Evolutionary conservation across 2,329 filamentous ascomycete genomes (phyloP).

Genomic region (Fusarium mangiferae): DNA sequence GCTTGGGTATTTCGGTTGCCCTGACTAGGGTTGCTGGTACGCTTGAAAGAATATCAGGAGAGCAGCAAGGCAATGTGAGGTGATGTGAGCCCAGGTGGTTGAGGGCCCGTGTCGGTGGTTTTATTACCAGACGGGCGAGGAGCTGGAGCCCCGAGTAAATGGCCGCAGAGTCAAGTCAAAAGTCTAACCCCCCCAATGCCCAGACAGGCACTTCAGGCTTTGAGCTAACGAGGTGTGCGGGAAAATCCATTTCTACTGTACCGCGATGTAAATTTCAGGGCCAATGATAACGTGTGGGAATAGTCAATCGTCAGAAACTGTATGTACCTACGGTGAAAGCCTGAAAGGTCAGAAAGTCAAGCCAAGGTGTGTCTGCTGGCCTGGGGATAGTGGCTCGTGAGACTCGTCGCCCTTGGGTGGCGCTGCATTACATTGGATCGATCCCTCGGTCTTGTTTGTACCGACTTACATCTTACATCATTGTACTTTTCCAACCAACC

Average conservation of each 20-base stretch:
- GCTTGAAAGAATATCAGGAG: slow-evolving; percentile 42
- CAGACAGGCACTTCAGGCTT: slow-evolving; percentile 13
- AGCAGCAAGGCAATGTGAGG: slow-evolving; percentile 43
- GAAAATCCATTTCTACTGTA: slow-evolving; percentile 12
- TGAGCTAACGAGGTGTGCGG: slow-evolving; percentile 4
- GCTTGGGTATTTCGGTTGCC: slow-evolving; percentile 39
- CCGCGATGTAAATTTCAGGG: slow-evolving; percentile 2
- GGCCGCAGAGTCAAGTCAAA: slow-evolving; percentile 1
- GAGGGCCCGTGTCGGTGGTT: slow-evolving; percentile 39
- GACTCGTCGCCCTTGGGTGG: slow-evolving; percentile 33
- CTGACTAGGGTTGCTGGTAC: slow-evolving; percentile 36
- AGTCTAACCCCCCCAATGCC: neutral
- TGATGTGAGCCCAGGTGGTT: slow-evolving; percentile 41
- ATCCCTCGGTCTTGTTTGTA: slow-evolving; percentile 31
- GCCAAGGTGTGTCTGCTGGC: slow-evolving; percentile 35
- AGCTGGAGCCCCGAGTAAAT: slow-evolving; percentile 24
- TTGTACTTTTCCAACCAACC: slow-evolving; percentile 31
- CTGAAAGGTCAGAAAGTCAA: slow-evolving; percentile 14
- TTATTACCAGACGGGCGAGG: slow-evolving; percentile 30
- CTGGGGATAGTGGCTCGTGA: slow-evolving; percentile 28
- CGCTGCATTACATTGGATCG: slow-evolving; percentile 28
- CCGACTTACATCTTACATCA: slow-evolving; percentile 45
- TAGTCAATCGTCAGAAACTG: slow-evolving; percentile 4
- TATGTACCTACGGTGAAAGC: slow-evolving; percentile 6
- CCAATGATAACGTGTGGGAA: neutral